These are phyloP conservation scores for Albugo candida DNA, from an alignment of 352 stramenopile genomes.

Conservation along the genomic window DNA sequence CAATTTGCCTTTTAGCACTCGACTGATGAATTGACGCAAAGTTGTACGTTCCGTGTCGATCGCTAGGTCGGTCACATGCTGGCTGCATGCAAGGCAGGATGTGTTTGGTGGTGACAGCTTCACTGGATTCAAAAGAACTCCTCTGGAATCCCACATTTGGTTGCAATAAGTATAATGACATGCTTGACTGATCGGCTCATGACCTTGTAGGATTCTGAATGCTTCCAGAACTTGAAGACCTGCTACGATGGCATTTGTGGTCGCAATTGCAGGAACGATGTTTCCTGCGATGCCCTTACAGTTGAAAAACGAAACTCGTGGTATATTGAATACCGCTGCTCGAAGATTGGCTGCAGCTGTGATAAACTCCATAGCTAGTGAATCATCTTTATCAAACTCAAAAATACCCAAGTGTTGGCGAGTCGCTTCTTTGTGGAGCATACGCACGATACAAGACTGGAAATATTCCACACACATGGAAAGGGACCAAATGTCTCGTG, in stretches of 20 bases:
- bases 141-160: conserved; percentile 75
- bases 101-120: conserved; percentile 80
- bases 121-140: conserved; percentile 84
- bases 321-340: conserved; percentile 63
- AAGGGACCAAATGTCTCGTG: conserved; percentile 75
- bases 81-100: conserved; percentile 92
- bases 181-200: conserved; percentile 32
- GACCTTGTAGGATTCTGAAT: conserved; percentile 57
- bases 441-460: conserved; percentile 31
- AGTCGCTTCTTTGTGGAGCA: conserved; percentile 30
- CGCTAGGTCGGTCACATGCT: conserved; percentile 79
- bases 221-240: conserved; percentile 82
- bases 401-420: conserved; percentile 49
- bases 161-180: conserved; percentile 93
- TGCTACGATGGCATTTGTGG: conserved; percentile 99
- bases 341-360: conserved; percentile 94
- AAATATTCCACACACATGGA: conserved; percentile 81
- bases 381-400: conserved; percentile 97
- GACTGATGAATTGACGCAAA: conserved; percentile 51
- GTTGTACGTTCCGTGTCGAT: conserved; percentile 80
- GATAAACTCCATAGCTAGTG: conserved; percentile 93
- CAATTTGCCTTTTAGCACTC: conserved; percentile 74
- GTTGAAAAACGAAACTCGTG: conserved; percentile 68
- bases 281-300: conserved; percentile 99
- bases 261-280: conserved; percentile 99